A percentile compares a stretch with the other conserved stretches of the same genome.
phyloP scores from a whole-genome alignment of 805 yeast species.

The Schwanniomyces pseudopolymorphus region DNA sequence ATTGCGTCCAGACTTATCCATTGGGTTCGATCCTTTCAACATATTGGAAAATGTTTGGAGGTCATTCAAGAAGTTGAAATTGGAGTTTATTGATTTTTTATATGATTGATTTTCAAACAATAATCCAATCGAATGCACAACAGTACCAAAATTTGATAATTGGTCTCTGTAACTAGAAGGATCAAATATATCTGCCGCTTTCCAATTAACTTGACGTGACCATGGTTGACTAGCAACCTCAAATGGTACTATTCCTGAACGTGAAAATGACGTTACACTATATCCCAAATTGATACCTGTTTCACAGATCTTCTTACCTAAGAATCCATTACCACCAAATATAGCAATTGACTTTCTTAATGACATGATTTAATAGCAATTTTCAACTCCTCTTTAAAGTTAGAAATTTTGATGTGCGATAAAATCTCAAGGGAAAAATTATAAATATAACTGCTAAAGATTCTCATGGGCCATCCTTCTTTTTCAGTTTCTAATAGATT shows the following conservation, averaged over 20 bases:
- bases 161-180: conserved; percentile 54
- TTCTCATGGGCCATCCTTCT: too few relatives aligned
- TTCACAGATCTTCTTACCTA: conserved; percentile 70
- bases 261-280: conserved; percentile 66
- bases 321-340: conserved; percentile 86
- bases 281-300: conserved; percentile 62
- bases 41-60: conserved; percentile 25
- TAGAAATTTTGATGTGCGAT: background rate
- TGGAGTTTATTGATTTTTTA: conserved; percentile 51
- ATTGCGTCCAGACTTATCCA: conserved; percentile 44
- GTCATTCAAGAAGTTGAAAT: conserved; percentile 35
- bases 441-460: background rate
- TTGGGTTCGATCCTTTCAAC: conserved; percentile 61
- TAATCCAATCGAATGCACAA: conserved; percentile 83
- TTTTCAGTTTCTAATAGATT: too few relatives aligned
- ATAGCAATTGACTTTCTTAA: conserved; percentile 48
- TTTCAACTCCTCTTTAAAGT: background rate
- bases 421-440: background rate
- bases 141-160: conserved; percentile 54
- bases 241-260: conserved; percentile 52
- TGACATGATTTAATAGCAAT: background rate
- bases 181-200: conserved; percentile 63
- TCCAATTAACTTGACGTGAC: conserved; percentile 65
- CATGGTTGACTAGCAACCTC: conserved; percentile 41
- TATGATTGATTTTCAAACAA: conserved; percentile 68